Conservation (phyloP, 2,329 filamentous ascomycete genomes). For the Botrytis pseudocinerea region DNA sequence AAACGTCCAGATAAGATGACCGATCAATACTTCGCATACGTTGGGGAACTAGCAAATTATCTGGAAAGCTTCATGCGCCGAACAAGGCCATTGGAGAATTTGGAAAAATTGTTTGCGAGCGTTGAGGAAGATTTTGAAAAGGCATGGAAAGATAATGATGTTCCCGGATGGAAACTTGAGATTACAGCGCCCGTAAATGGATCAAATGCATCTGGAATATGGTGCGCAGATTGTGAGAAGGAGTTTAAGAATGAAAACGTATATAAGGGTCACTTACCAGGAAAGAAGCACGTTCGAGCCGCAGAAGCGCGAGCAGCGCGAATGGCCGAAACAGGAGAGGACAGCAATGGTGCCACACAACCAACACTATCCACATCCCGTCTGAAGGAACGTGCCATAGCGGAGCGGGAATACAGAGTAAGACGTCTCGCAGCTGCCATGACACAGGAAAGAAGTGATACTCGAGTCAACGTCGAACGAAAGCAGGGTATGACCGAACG, state of each 20-base stretch:
- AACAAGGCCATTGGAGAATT: conserved; percentile 81
- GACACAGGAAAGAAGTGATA: conserved; percentile 84
- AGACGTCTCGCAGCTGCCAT: conserved; percentile 79
- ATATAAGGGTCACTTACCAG: conserved; percentile 83
- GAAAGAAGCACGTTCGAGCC: conserved; percentile 90
- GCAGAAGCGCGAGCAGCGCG: conserved; percentile 63
- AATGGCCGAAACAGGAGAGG: conserved; percentile 44
- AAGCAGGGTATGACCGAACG: conserved; percentile 97
- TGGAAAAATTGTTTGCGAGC: conserved; percentile 71
- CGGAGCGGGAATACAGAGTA: conserved; percentile 82
- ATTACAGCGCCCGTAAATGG: conserved; percentile 30
- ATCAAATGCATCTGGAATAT: conserved; percentile 64
- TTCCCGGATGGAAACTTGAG: conserved; percentile 75
- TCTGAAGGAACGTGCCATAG: conserved; percentile 85
- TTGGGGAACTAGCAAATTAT: conserved; percentile 77
- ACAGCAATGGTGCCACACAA: conserved; percentile 34
- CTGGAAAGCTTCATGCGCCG: conserved; percentile 85
- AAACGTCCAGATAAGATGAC: conserved; percentile 84
- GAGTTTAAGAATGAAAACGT: conserved; percentile 96
- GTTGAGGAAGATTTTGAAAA: conserved; percentile 85
- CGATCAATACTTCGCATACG: conserved; percentile 88
- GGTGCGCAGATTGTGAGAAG: conserved; percentile 90
- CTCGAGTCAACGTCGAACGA: conserved; percentile 90
- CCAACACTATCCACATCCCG: conserved; percentile 45
- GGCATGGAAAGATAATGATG: conserved; percentile 76